phyloP scores from a whole-genome alignment of 371 early-diverging fungal species.

The Vavraia culicis region DNA sequence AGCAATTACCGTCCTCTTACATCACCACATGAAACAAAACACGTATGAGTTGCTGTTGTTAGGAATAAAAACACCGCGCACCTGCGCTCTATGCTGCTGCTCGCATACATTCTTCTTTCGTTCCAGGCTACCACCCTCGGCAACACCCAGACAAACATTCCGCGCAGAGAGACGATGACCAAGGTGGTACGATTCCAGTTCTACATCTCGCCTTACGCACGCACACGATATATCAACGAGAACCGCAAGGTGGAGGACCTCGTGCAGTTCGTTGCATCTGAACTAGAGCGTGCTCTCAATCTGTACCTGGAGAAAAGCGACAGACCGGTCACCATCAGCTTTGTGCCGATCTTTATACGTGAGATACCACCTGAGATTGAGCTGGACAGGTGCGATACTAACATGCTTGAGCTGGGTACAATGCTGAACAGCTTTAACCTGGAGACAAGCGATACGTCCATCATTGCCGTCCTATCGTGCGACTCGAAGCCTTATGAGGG shows the following conservation, averaged over 20 bases:
- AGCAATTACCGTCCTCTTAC: too few species aligned
- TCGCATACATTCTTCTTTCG: too few species aligned
- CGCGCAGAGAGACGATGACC: background rate
- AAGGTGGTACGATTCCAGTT: constrained; percentile 6
- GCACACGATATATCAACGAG: constrained; percentile 1
- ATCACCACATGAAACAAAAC: too few species aligned
- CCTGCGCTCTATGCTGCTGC: too few species aligned
- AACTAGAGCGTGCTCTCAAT: constrained; percentile 8
- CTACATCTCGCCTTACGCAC: constrained; percentile 3
- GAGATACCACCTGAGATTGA: constrained; percentile 10
- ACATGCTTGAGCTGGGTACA: background rate
- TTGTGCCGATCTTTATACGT: constrained; percentile 2
- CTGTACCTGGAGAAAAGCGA: constrained; percentile 2
- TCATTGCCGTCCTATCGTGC: constrained; percentile 14
- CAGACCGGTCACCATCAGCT: background rate
- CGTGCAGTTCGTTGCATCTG: constrained; percentile 1
- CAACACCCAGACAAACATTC: too few species aligned
- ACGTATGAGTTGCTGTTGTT: too few species aligned
- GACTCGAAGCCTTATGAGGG: constrained; percentile 8
- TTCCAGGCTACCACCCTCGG: too few species aligned
- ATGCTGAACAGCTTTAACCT: background rate
- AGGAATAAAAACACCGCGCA: too few species aligned
- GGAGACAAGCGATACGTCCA: background rate
- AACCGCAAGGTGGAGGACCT: constrained; percentile 6
- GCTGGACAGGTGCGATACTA: constrained; percentile 11